phyloP scores from a whole-genome alignment of 2,329 filamentous ascomycete genomes.

The Exophiala dermatitidis region DNA sequence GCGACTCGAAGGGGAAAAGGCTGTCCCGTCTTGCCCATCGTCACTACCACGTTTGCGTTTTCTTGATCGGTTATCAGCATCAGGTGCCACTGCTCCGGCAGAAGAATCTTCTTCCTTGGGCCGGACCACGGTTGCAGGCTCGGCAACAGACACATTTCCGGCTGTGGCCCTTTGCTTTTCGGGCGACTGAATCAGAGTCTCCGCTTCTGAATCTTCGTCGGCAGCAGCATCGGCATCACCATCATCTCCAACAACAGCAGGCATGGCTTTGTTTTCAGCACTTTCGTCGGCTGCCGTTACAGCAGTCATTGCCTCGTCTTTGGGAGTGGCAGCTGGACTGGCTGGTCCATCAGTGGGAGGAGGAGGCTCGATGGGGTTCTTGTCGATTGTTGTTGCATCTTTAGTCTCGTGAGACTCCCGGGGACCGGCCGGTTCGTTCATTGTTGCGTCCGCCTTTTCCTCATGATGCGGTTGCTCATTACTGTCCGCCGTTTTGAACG shows the following conservation, averaged over 20 bases:
- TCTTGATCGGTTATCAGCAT: constrained; percentile 20
- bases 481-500: constrained; percentile 23
- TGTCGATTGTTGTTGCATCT: constrained; percentile 7
- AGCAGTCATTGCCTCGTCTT: constrained; percentile 7
- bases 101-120: constrained; percentile 10
- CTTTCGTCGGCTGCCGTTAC: not conserved
- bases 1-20: constrained; percentile 22
- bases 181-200: constrained; percentile 45
- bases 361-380: not conserved
- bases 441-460: constrained; percentile 17
- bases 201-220: constrained; percentile 42
- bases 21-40: constrained; percentile 9
- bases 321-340: constrained; percentile 1
- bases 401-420: constrained; percentile 11
- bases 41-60: constrained; percentile 26
- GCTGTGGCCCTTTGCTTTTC: constrained; percentile 40
- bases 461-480: constrained; percentile 20
- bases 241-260: constrained; percentile 4
- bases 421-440: constrained; percentile 15
- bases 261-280: constrained; percentile 29
- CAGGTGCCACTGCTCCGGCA: constrained; percentile 14
- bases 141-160: constrained; percentile 17
- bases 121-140: constrained; percentile 5
- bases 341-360: constrained; percentile 1
- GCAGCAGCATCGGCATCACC: constrained; percentile 28